Base-by-base conservation (phyloP, 169 alveolate genomes). In the Sarcocystis neurona region DNA sequence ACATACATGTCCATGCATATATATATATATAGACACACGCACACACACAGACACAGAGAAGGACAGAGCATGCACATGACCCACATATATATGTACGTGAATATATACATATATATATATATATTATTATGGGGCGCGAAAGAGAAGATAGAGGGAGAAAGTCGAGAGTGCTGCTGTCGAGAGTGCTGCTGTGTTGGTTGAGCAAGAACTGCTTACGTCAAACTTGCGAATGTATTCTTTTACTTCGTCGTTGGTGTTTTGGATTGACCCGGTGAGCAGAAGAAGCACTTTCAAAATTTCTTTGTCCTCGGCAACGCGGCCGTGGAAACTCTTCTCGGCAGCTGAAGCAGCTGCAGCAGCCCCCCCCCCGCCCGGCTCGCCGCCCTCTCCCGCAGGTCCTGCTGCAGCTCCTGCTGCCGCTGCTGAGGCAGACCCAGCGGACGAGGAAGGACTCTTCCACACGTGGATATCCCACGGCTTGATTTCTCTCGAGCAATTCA, bases 271-370 rank as follows among this genome's bases (percentile, higher is more conserved):
- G 72, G 98, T 96, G 72, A 97, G 94, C 34, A 97, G 94, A 85
- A 97, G 92, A 80, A 97, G 95, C 78, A 97, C 98, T 94, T 97
- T 97, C n/a, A 97, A 98, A 70, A 97, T 97, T 93, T 97, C 98
- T 78, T 95, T 96, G 88, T 97, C 99, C 70, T 95, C 93, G 37
- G 98, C 98, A 63, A 97, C 95, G 96, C 97, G 97, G 85, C 95
- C 98, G 88, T 96, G 96, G 96, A 97, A 97, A 60, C 98, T 95
- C 60, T 95, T 79, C 5, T 63, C 12, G 74, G 53, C 44, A 8
- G 84, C 43, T 6, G 84, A 27, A 37, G 79, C 85, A 1, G 78
- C 56, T 3, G n/a, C n/a, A n/a, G n/a, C n/a, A n/a, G n/a, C n/a
- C n/a, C n/a, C n/a, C n/a, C n/a, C n/a, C n/a, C n/a, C n/a, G n/a